Evolutionary conservation across 129 eudicot genomes (phyloP), one percentile per base, ranked within the genome.

Genomic region (Deinandra increscens): DNA sequence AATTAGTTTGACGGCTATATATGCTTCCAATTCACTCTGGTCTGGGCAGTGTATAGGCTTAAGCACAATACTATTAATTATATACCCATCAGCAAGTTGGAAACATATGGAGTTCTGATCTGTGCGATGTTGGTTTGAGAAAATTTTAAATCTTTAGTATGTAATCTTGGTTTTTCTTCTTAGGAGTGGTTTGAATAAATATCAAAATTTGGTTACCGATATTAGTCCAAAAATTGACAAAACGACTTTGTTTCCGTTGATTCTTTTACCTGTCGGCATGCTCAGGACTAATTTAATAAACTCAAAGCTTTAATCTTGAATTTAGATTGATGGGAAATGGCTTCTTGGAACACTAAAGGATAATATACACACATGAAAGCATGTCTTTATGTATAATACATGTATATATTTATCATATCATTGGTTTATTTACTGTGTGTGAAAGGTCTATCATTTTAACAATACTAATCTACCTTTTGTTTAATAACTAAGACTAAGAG

Each of bases 341-440:
- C 66, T 42, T n/a, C 5, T 17, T 26, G 31, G 66, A 46, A 26
- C 50, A 70, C 17, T 23, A 56, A 58, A 23, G 15, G 55, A 39
- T n/a, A 41, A 20, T 17, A 54, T 17, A 23, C 48, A 68, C 36
- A 53, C 65, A 55, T 39, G 75, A 55, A 34, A 38, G 38, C 13
- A 14, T 53, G 23, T 23, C 2, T 39, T 19, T 34, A 49, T 48
- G n/a, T n/a, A n/a, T 41, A 36, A 34, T 9, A 18, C 33, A 9
- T 45, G n/a, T 31, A 53, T 53, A 49, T 9, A 69, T 69, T 11
- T 37, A 33, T 34, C 19, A 50, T 68, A 34, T 34, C 7, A 31
- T 38, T 8, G 5, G 63, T 20, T 36, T 53, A 19, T 19, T 6
- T 15, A 34, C 50, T 36, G 1, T 15, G 60, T 33, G 44, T 15